A percentile compares a stretch with the other conserved stretches of the same genome.
These are phyloP conservation scores for Rhizoclosmatium globosum DNA, from an alignment of 192 early-diverging fungal genomes.

Conservation along the genomic window DNA sequence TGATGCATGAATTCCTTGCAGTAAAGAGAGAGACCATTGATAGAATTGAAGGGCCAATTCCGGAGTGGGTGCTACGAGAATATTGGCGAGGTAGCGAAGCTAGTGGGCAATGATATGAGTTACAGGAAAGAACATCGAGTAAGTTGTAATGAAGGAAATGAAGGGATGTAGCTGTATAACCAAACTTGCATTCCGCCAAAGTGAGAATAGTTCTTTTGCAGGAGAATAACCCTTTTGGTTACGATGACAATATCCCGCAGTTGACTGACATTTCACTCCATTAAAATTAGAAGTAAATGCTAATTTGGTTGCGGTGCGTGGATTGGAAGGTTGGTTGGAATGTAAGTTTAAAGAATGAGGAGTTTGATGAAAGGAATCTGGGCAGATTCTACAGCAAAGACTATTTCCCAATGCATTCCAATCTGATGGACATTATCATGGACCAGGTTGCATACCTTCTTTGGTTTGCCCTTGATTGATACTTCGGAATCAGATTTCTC, in stretches of 20 bases:
- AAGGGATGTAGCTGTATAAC: constrained; percentile 8
- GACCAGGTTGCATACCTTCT: background rate
- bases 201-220: too few relatives aligned
- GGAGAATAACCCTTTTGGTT: background rate
- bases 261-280: too few relatives aligned
- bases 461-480: background rate
- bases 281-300: too few relatives aligned
- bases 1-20: background rate
- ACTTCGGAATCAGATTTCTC: background rate
- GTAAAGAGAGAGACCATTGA: constrained; percentile 28
- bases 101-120: background rate
- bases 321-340: too few relatives aligned
- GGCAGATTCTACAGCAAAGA: too few relatives aligned
- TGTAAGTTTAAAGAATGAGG: too few relatives aligned
- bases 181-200: too few relatives aligned
- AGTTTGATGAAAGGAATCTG: too few relatives aligned
- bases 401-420: too few relatives aligned
- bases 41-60: constrained; percentile 54
- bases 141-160: background rate
- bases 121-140: background rate
- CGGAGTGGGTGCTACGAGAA: constrained; percentile 54
- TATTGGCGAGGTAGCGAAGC: constrained; percentile 42
- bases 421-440: too few relatives aligned
- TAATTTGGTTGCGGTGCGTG: too few relatives aligned
- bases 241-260: background rate